Conservation (phyloP, 108 stramenopile species). For the Pseudonitzschia multistriata region DNA sequence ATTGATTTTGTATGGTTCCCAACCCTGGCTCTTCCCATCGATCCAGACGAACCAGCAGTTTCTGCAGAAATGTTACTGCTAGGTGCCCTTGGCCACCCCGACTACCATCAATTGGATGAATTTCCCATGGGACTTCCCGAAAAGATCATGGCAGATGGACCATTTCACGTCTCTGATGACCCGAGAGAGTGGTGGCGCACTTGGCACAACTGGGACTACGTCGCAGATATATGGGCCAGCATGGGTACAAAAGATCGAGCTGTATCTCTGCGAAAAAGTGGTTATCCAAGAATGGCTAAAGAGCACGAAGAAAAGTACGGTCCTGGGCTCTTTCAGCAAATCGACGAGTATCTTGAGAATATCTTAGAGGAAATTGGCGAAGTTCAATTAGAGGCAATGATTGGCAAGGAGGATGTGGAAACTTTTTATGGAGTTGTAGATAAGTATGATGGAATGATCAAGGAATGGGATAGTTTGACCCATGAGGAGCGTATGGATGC, state of each 20-base stretch:
- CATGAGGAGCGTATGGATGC: slow-evolving; percentile 18
- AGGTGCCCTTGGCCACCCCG: slow-evolving; percentile 71
- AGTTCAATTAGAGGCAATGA: background rate
- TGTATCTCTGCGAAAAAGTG: slow-evolving; percentile 48
- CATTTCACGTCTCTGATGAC: slow-evolving; percentile 58
- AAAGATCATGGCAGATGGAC: slow-evolving; percentile 74
- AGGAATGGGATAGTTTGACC: slow-evolving; percentile 7
- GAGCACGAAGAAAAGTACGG: slow-evolving; percentile 88
- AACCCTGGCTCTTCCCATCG: slow-evolving; percentile 66
- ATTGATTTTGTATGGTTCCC: slow-evolving; percentile 90
- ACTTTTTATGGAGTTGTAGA: slow-evolving; percentile 1
- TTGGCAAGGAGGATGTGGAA: background rate
- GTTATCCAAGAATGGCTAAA: slow-evolving; percentile 70
- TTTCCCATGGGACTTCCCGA: slow-evolving; percentile 68
- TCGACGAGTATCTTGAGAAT: slow-evolving; percentile 31
- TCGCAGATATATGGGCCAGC: slow-evolving; percentile 51
- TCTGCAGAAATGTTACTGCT: slow-evolving; percentile 55
- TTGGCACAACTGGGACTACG: slow-evolving; percentile 82
- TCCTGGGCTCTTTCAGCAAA: slow-evolving; percentile 46
- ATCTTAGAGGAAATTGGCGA: background rate
- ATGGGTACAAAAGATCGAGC: slow-evolving; percentile 39
- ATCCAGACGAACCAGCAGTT: slow-evolving; percentile 67
- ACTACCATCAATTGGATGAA: slow-evolving; percentile 63
- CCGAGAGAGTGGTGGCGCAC: slow-evolving; percentile 53
- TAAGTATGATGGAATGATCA: background rate